Evolutionary conservation across 2,329 filamentous ascomycete species (phyloP).

Genomic region (Ambrosiella beaveri): DNA sequence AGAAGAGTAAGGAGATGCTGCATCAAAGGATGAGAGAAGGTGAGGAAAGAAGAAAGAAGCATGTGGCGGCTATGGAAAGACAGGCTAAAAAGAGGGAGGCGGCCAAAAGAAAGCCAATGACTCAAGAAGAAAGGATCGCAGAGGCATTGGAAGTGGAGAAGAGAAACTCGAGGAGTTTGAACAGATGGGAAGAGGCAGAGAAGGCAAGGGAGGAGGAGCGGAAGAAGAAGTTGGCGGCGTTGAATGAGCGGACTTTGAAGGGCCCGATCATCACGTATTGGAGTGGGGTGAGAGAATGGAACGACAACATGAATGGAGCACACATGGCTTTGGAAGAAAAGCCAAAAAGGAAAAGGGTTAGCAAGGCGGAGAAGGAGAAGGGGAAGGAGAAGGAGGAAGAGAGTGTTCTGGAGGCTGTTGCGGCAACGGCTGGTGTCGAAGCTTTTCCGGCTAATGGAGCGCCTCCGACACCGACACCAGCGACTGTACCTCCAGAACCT

Average conservation of each 20-base stretch:
- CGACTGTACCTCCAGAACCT: not conserved
- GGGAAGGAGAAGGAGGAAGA: constrained; percentile 15
- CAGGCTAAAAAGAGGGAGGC: constrained; percentile 55
- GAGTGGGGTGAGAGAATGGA: constrained; percentile 77
- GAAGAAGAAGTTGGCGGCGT: constrained; percentile 63
- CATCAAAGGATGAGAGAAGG: constrained; percentile 59
- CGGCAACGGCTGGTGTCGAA: constrained; percentile 3
- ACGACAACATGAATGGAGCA: constrained; percentile 55
- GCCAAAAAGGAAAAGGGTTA: constrained; percentile 35
- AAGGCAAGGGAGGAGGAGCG: constrained; percentile 74
- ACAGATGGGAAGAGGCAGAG: constrained; percentile 86
- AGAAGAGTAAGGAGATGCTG: constrained; percentile 41
- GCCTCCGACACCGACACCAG: not conserved
- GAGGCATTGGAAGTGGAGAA: constrained; percentile 74
- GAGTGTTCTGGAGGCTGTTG: constrained; percentile 12
- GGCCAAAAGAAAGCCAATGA: constrained; percentile 63
- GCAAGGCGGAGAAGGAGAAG: constrained; percentile 20
- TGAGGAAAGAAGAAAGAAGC: constrained; percentile 52
- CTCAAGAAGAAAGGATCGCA: constrained; percentile 67
- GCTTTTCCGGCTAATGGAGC: not conserved
- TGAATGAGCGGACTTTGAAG: constrained; percentile 71
- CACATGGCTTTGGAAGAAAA: constrained; percentile 45
- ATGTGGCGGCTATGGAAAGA: constrained; percentile 49
- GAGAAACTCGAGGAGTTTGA: constrained; percentile 75
- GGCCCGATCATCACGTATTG: constrained; percentile 84